These are phyloP conservation scores for Colletotrichum sojae DNA, from an alignment of 2,329 filamentous ascomycete genomes.

Conservation along the genomic window DNA sequence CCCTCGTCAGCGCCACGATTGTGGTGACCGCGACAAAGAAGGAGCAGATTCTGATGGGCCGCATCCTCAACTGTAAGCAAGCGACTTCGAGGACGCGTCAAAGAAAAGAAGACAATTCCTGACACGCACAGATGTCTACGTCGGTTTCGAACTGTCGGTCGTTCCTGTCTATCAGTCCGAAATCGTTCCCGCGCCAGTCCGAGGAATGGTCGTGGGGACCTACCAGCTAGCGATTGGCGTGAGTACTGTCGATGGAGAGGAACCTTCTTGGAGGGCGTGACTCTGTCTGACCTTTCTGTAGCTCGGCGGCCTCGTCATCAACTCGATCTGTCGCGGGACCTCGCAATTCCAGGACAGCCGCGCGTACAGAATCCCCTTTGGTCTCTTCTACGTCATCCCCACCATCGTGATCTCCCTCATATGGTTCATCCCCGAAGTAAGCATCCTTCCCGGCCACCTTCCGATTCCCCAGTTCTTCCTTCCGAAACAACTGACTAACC, in stretches of 20 bases:
- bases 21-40: slow-evolving; percentile 48
- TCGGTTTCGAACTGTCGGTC: slow-evolving; percentile 56
- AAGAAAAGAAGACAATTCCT: not conserved
- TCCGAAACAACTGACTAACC: not conserved
- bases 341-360: slow-evolving; percentile 47
- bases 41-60: slow-evolving; percentile 52
- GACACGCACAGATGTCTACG: slow-evolving; percentile 47
- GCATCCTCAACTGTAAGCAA: slow-evolving; percentile 50
- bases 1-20: slow-evolving; percentile 51
- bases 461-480: not conserved
- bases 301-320: slow-evolving; percentile 46
- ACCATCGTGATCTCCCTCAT: slow-evolving; percentile 45
- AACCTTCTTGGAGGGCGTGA: not conserved
- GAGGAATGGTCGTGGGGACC: slow-evolving; percentile 52
- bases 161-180: slow-evolving; percentile 56
- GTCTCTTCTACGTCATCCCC: slow-evolving; percentile 53
- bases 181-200: slow-evolving; percentile 48
- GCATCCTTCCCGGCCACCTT: not conserved
- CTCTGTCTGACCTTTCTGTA: not conserved
- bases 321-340: slow-evolving; percentile 49
- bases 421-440: slow-evolving; percentile 49
- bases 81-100: too few relatives aligned
- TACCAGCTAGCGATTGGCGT: slow-evolving; percentile 52
- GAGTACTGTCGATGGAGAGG: not conserved
- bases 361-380: slow-evolving; percentile 53